Evolutionary conservation across 83 land plant genomes (phyloP), one percentile per base, ranked within the genome.

Genomic region (Larix sibirica): DNA sequence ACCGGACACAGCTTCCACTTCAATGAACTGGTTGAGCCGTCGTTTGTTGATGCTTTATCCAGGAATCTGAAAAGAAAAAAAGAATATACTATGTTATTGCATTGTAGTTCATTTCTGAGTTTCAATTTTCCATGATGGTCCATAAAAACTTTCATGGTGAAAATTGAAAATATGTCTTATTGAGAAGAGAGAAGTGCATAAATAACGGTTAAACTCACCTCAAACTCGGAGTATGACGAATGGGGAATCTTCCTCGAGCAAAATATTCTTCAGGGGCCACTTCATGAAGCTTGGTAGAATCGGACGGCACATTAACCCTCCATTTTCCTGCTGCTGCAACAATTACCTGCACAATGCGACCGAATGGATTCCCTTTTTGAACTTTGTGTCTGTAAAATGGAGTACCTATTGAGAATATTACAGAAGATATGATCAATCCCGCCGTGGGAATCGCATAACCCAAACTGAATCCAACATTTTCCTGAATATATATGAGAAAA

Each of bases 321-420:
- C 96, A 28, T 38, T 95, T 96, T 60, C 90, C 79, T 5, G 82
- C 23, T 12, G 94, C 91, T 21, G 94, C 92, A 58, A 93, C 92
- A 4, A 86, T 62, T 69, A 96, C 97, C 82, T 83, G 86, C 2
- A 92, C 92, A 47, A 94, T 81, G 60, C 76, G 26, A 12, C 90
- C 90, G 65, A 96, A 86, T 0, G 96, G 96, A 75, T 93, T 93
- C 12, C 89, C 89, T 4, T 76, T 59, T 2, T 87, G 88, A n/a
- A 73, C 33, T 44, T 86, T 86, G 33, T 89, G 88, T 23, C 94
- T 74, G 77, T 93, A 93, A 6, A 87, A 70, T 0, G 87, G 88
- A 9, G 90, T 84, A 0, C 95, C 95, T 10, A 81, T 64, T 31
- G 84, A 40, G 68, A 91, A 91, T 24, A 91, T 59, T 1, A 73